Evolutionary conservation across 1,284 basidiomycete species (phyloP), one percentile per base, ranked within the genome.

Genomic region (Microbotryum violaceum): DNA sequence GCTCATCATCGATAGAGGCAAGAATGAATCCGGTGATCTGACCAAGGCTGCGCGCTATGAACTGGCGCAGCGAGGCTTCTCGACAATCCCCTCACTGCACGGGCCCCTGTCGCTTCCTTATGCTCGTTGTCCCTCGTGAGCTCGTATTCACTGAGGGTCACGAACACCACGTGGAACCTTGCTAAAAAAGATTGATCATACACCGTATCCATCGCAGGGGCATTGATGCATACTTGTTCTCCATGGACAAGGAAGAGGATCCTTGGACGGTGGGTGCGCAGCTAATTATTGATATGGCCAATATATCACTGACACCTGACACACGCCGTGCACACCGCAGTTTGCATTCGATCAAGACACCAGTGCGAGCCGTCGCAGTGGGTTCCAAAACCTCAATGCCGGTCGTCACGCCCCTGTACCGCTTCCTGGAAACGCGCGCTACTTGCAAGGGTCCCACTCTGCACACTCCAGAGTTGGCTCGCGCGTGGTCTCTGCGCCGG

Each of bases 21-120:
- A 67, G 47, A 48, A 62, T 45, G 53, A 44, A n/a, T 45, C n/a
- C 23, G 65, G 63, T 31, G 53, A 67, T 3, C 10, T 67, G 16
- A 64, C 60, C 9, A 20, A 5, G 9, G 46, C 33, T 2, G 63
- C 63, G 12, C 66, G 68, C 46, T 60, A 54, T 9, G 66, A 69
- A 7, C 49, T 77, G 37, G 49, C 64, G 4, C 67, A 71, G 56
- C 60, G 75, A 5, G 75, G 65, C 14, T 53, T 67, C 44, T 62
- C 56, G 53, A 27, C 42, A 16, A 61, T 67, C 27, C 63, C 65
- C 3, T 37, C 63, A 14, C 51, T 67, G 31, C 65, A 67, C 20
- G 65, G 65, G 7, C 61, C 65, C 9, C 44, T 59, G 12, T 58
- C 29, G 14, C 54, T 67, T 3, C 65, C 65, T 1, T 67, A 67